Conservation (phyloP, 179 eudicot genomes). For the Pouteria campechiana region DNA sequence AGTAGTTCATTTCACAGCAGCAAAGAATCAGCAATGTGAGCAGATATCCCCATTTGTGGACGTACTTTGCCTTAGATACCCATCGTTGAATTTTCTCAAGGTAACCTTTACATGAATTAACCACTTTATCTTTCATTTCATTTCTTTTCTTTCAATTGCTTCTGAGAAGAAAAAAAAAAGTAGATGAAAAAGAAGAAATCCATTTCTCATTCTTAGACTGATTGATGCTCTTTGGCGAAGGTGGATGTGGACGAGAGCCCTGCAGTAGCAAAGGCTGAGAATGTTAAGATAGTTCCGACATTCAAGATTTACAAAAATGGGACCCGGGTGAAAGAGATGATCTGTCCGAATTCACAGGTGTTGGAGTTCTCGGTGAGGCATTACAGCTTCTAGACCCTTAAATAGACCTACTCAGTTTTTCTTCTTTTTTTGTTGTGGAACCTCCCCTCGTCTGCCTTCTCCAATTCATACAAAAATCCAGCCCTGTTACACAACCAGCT, state of each 20-base stretch:
- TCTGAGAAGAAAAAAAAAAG: too few species aligned
- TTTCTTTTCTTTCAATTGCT: background rate
- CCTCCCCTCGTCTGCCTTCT: too few species aligned
- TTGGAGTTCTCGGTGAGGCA: slow-evolving; percentile 86
- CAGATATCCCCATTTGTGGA: slow-evolving; percentile 49
- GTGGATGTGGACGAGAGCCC: slow-evolving; percentile 60
- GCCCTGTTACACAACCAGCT: too few species aligned
- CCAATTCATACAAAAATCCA: too few species aligned
- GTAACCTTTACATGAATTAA: too few species aligned
- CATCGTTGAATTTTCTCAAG: slow-evolving; percentile 71
- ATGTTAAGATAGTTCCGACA: slow-evolving; percentile 59
- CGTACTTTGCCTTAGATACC: slow-evolving; percentile 46
- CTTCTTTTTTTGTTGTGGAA: too few species aligned
- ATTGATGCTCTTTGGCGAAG: slow-evolving; percentile 13
- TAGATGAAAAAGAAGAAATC: background rate
- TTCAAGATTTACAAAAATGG: slow-evolving; percentile 79
- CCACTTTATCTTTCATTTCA: background rate
- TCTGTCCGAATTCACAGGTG: slow-evolving; percentile 59
- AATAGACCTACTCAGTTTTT: too few species aligned
- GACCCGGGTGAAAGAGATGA: slow-evolving; percentile 56
- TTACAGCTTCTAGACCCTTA: slow-evolving; percentile 50
- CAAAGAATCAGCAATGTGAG: slow-evolving; percentile 47
- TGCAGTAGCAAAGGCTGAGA: slow-evolving; percentile 48
- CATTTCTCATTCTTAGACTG: background rate
- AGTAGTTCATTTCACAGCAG: slow-evolving; percentile 51